These are phyloP conservation scores for Endotrypanum monterogeii DNA, from an alignment of 208 protist species.

Conservation along the genomic window DNA sequence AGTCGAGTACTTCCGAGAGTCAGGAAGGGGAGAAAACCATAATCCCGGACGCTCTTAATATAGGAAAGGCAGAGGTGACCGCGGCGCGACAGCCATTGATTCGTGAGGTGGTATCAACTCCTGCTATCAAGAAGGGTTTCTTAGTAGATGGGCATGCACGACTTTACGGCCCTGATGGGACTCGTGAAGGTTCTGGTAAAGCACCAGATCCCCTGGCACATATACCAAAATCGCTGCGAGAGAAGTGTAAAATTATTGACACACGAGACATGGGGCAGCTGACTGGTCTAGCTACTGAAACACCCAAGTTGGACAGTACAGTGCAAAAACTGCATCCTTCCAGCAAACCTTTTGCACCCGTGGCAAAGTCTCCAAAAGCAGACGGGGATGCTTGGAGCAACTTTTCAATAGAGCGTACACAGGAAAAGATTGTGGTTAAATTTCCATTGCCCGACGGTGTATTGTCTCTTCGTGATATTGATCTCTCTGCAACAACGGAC, in stretches of 20 bases:
- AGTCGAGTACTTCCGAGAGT: background rate
- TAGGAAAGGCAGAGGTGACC: constrained; percentile 4
- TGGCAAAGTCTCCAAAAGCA: too few species aligned
- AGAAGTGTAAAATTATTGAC: constrained; percentile 81
- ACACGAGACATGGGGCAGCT: constrained; percentile 30
- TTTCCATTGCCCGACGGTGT: constrained; percentile 39
- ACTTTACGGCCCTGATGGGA: constrained; percentile 69
- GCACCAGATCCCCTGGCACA: constrained; percentile 64
- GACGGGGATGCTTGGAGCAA: constrained; percentile 21
- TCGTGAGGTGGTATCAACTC: constrained; percentile 51
- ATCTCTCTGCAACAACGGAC: constrained; percentile 47
- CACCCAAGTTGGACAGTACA: background rate
- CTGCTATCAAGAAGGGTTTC: constrained; percentile 79
- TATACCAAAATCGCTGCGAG: constrained; percentile 70
- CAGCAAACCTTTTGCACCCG: too few species aligned
- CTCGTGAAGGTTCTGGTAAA: constrained; percentile 52
- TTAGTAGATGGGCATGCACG: constrained; percentile 26
- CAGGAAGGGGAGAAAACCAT: background rate
- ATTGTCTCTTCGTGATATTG: constrained; percentile 55
- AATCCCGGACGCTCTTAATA: constrained; percentile 24
- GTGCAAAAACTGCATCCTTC: background rate
- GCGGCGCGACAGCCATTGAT: constrained; percentile 45
- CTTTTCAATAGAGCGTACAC: constrained; percentile 17
- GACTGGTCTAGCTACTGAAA: background rate
- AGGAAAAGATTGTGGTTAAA: constrained; percentile 30